These are phyloP conservation scores for Beauveria sp. DNA, from an alignment of 2,329 filamentous ascomycete genomes.

Conservation along the genomic window DNA sequence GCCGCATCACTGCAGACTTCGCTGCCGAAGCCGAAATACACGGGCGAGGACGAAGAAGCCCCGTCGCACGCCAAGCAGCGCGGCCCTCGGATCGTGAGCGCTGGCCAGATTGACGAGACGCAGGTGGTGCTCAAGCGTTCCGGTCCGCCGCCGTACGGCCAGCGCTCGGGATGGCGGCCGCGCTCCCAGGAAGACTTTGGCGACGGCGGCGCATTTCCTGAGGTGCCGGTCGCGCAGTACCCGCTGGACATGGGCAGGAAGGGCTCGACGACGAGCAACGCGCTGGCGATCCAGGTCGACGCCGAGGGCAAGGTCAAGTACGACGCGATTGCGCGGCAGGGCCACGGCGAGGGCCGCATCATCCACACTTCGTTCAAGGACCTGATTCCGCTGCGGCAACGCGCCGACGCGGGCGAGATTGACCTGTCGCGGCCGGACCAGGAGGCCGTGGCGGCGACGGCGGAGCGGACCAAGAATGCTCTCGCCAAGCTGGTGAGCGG, in stretches of 20 bases:
- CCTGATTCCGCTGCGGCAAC: conserved; percentile 85
- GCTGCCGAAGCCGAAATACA: conserved; percentile 85
- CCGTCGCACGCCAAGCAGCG: conserved; percentile 63
- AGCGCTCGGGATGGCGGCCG: conserved; percentile 84
- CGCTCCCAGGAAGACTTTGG: conserved; percentile 85
- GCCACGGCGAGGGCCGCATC: conserved; percentile 74
- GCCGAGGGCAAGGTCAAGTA: conserved; percentile 91
- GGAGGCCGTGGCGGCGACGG: conserved; percentile 75
- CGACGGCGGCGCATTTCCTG: conserved; percentile 92
- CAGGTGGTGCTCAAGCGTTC: conserved; percentile 77
- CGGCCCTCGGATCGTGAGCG: conserved; percentile 74
- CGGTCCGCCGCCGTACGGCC: conserved; percentile 81
- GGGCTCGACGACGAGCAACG: conserved; percentile 65
- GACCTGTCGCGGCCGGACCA: conserved; percentile 76
- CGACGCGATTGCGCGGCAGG: conserved; percentile 85
- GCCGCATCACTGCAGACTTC: conserved; percentile 67
- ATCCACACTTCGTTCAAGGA: conserved; percentile 97
- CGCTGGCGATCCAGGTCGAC: conserved; percentile 87
- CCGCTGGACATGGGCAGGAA: conserved; percentile 92
- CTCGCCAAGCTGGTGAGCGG: conserved; percentile 75
- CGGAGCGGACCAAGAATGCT: conserved; percentile 82
- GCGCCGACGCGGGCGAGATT: conserved; percentile 86
- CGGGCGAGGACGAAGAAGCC: conserved; percentile 78
- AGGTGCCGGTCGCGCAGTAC: conserved; percentile 89
- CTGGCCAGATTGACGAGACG: conserved; percentile 72